Base-by-base conservation (phyloP, 208 protist species). In the Lotmaria passim region DNA sequence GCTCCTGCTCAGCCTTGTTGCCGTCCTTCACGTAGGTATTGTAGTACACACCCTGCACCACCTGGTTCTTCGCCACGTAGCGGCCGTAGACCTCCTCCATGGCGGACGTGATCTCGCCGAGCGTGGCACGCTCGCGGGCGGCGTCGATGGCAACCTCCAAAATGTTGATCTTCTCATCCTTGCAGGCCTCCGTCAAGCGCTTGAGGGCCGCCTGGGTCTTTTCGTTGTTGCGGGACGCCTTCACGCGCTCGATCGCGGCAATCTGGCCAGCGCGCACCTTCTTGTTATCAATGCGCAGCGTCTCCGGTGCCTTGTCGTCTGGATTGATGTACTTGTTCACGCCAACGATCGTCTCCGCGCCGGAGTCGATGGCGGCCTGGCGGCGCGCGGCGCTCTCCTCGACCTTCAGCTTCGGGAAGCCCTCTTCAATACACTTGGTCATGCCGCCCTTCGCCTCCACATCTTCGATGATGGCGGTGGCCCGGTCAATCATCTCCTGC, bases 361-460 rank as follows among this genome's bases (percentile, higher is more conserved):
- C 90, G 30, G 86, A 88, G 75, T 98, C 95, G 69, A 98, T 96
- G 56, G 75, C 79, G 21, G 94, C 96, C 83, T 98, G 94, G 51
- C 93, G 88, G 41, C 78, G 77, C 17, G 97, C 95, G 12, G 98
- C 96, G 53, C 79, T 80, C 82, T 98, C 97, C 84, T 99, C 98
- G 39, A 99, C 98, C 72, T 91, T 85, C 21, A 94, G 79, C 85
- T 99, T 99, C 38, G 97, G 96, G 79, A 99, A 96, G 56, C 97
- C 94, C 38, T 81, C 81, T 57, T 82, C 87, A 38, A 96, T 85
- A 33, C 86, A 90, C 56, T 87, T 88, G 12, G 87, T 90, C 91
- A 96, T 96, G 12, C 91, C 91, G 6, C 91, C 91, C 78, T 87
- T 82, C 33, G 75, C 53, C 61, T 95, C 85, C 21, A 98, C 93